Percentiles rank a stretch among this genome's conserved stretches.
These are phyloP conservation scores for Citrullus colocynthis DNA, from an alignment of 306 rosid genomes.

Conservation along the genomic window DNA sequence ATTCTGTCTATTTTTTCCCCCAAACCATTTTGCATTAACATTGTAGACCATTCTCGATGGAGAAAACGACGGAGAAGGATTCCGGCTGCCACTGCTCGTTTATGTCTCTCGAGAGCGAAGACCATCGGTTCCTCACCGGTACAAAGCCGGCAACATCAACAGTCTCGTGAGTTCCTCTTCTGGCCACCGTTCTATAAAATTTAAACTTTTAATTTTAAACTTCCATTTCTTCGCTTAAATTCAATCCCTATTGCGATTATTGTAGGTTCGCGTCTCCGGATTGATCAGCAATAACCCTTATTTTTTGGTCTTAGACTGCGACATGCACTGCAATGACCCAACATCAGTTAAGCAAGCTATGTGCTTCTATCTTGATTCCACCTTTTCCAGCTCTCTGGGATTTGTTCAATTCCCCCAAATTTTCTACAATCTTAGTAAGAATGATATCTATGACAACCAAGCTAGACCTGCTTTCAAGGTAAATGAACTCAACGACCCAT, in stretches of 20 bases:
- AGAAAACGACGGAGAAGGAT: background rate
- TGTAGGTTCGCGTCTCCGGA: slow-evolving; percentile 50
- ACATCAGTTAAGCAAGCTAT: slow-evolving; percentile 47
- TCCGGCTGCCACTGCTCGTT: slow-evolving; percentile 33
- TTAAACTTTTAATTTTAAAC: background rate
- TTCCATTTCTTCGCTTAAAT: background rate
- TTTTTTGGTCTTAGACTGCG: slow-evolving; percentile 57
- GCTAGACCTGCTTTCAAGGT: slow-evolving; percentile 30
- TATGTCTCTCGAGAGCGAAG: slow-evolving; percentile 54
- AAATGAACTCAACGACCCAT: background rate
- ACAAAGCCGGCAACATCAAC: slow-evolving; percentile 73
- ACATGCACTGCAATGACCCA: slow-evolving; percentile 67
- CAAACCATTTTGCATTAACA: background rate
- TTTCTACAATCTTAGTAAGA: slow-evolving; percentile 31
- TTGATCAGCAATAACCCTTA: slow-evolving; percentile 58
- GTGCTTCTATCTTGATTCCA: slow-evolving; percentile 64
- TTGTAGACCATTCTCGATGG: background rate
- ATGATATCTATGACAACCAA: slow-evolving; percentile 38
- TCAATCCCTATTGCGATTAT: background rate
- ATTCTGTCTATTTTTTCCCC: no score
- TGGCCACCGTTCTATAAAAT: background rate
- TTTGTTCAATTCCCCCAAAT: slow-evolving; percentile 43
- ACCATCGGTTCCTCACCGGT: slow-evolving; percentile 32
- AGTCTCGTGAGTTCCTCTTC: slow-evolving; percentile 25
- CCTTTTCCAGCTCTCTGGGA: slow-evolving; percentile 14